Percentiles rank a stretch among this genome's conserved stretches.
These are phyloP conservation scores for Flaveria linearis DNA, from an alignment of 129 eudicot species.

Conservation along the genomic window DNA sequence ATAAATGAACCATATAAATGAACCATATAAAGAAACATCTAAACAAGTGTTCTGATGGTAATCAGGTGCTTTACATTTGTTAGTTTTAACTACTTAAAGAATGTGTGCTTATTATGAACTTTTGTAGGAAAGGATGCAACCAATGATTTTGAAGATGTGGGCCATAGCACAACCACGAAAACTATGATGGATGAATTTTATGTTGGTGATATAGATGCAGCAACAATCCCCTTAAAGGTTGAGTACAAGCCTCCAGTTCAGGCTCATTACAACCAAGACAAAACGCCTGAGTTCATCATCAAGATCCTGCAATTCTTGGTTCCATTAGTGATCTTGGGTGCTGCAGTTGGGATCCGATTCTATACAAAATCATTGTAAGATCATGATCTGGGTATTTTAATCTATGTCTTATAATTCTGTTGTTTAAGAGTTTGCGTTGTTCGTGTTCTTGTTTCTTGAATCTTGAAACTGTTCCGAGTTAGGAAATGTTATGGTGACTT, in stretches of 20 bases:
- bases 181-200: slow-evolving; percentile 80
- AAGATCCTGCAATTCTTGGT: slow-evolving; percentile 93
- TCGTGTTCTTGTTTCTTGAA: no score
- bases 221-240: slow-evolving; percentile 60
- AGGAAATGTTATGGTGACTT: no score
- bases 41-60: not conserved
- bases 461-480: no score
- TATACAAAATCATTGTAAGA: slow-evolving; percentile 59
- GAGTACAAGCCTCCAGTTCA: slow-evolving; percentile 80
- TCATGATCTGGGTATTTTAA: slow-evolving; percentile 8
- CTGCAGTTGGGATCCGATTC: slow-evolving; percentile 85
- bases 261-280: slow-evolving; percentile 90
- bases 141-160: slow-evolving; percentile 96
- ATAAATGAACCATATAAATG: not conserved
- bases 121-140: slow-evolving; percentile 93
- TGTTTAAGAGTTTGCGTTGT: no score
- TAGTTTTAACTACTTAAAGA: not conserved
- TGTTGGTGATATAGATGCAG: slow-evolving; percentile 74
- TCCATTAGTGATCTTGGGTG: slow-evolving; percentile 75
- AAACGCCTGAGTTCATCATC: slow-evolving; percentile 78
- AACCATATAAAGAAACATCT: slow-evolving; percentile 12
- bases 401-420: slow-evolving; percentile 4
- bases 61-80: not conserved
- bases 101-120: slow-evolving; percentile 11
- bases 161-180: slow-evolving; percentile 84